phyloP scores from a whole-genome alignment of 805 yeast genomes.

The Ascoidea rubescens region DNA sequence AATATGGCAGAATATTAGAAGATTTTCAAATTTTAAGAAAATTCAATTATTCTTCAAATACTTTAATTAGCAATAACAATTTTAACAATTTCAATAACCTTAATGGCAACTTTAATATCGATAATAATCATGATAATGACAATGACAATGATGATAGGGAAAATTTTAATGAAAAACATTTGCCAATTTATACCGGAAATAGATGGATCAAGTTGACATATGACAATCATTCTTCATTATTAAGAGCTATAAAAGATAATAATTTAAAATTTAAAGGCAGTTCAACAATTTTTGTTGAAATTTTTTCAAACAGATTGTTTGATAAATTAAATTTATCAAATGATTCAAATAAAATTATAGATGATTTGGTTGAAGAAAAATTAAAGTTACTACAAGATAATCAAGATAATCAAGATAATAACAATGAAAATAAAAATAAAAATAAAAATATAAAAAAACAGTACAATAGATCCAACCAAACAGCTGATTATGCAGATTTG shows the following conservation, averaged over 20 bases:
- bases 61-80: neutral
- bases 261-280: conserved; percentile 25
- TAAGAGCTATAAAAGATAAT: conserved; percentile 75
- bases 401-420: neutral
- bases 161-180: conserved; percentile 17
- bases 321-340: neutral
- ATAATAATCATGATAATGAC: conserved; percentile 6
- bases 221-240: conserved; percentile 58
- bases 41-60: conserved; percentile 6
- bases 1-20: conserved; percentile 71
- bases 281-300: neutral
- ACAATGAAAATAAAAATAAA: too few relatives aligned
- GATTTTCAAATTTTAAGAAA: conserved; percentile 37
- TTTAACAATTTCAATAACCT: too few relatives aligned
- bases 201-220: conserved; percentile 90
- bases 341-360: neutral
- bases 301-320: neutral
- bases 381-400: too few relatives aligned
- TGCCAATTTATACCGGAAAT: conserved; percentile 71
- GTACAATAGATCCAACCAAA: neutral
- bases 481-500: neutral
- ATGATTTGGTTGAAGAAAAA: neutral
- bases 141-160: neutral
- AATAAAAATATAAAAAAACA: neutral
- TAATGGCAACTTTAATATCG: conserved; percentile 1